Base-by-base conservation (phyloP, 2,329 filamentous ascomycete species). In the Fusarium coicis region DNA sequence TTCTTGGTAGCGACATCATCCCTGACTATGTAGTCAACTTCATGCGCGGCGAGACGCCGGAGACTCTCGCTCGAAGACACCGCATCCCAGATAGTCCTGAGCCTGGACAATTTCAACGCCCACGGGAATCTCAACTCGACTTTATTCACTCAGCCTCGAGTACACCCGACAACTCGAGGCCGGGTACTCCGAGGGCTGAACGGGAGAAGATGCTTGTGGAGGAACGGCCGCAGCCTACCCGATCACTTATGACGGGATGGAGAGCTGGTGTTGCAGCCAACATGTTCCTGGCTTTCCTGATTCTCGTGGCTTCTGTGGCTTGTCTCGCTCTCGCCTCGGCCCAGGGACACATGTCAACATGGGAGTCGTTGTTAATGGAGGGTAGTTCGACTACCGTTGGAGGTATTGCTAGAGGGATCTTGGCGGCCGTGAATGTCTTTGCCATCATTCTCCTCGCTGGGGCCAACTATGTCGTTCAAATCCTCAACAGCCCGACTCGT, bases 11-110 rank as follows among this genome's bases (percentile, higher is more conserved):
- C 62, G 84, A 85, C 60, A 82, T 88, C 37, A 83, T 89, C 21
- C 87, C 87, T 14, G 87, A 89, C 78, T 89, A 89, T 72, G 85
- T 89, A 44, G 82, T 87, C 69, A 86, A 88, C 77, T 89, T 86
- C 76, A 82, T 89, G 68, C 84, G 87, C 44, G 87, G 87, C 50
- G 87, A 89, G 78, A 89, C 87, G 4, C 87, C 87, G 19, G 87
- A 88, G 77, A 84, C 83, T 36, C 75, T 89, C 26, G 87, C 87
- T 10, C 80, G 81, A 63, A 84, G 85, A 73, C 83, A 84, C 40
- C 76, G 74, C 18, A 69, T 78, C 43, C 73, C 72, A 26, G 66
- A 79, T 21, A 78, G 75, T 49, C 70, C 81, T 62, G 69, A 79
- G 74, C 74, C 75, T 8, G 58, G 66, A 19, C 67, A 76, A 23